Base-by-base conservation (phyloP, 2,329 filamentous ascomycete species). In the Lachnum nothofagi region DNA sequence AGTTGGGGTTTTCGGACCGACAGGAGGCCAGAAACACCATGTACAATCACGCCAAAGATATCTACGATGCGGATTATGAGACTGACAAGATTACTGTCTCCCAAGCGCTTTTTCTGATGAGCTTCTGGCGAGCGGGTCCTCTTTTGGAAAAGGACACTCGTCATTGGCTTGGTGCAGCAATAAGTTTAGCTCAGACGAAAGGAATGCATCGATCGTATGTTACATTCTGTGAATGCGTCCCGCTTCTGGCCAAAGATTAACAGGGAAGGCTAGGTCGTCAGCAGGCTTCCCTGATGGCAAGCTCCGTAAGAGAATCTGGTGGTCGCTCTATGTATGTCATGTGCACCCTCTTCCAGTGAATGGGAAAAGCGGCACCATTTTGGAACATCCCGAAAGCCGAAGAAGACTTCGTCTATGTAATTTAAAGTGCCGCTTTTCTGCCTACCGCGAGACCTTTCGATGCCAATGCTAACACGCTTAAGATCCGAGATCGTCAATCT, bases 21-120 rank as follows among this genome's bases (percentile, higher is more conserved):
- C 72, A 74, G 34, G 68, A 73, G 51, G 75, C 75, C 10, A 77
- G 78, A 55, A 72, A 68, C 8, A 53, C 71, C 1, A 70, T 78
- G 6, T 79, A 79, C 49, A 72, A 70, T 2, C 63, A 72, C 1
- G 74, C 75, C 0, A 72, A 75, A 49, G 68, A 73, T 12, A 69
- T 79, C 0, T 79, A 76, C 41, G 74, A 79, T 51, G 72, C 74
- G 0, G 76, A 77, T 22, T 75, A 69, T 60, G 76, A 80, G 56
- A 70, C 69, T 14, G 71, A 78, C 34, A 74, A 73, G 35, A 65
- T 76, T 0, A 71, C 68, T 0, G 68, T 77, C 4, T 67, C 79
- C 0, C 75, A 78, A 57, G 68, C 73, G 0, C 56, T 79, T 1
- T 78, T 79, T 54, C 60, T 79, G 24, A 68, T 79, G 65, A 78